Evolutionary conservation across 192 early-diverging fungal species (phyloP), one percentile per base, ranked within the genome.

Genomic region (Entrophospora sp.): DNA sequence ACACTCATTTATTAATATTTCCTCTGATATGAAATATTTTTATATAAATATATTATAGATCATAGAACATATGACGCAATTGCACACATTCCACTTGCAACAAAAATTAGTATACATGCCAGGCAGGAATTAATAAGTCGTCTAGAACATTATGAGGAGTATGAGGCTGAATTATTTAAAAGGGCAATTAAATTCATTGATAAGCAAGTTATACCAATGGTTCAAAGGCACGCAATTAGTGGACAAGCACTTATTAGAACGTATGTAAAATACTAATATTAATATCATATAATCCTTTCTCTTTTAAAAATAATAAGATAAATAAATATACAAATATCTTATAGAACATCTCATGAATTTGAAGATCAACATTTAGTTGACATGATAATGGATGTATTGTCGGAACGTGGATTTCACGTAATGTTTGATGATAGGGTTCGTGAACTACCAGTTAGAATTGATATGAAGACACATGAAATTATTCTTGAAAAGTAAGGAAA

Each of bases 91-190:
- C 81, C 81, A 14, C 68, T 83, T 18, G 81, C 81, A 4, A 77
- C 70, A 44, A 77, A 83, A 65, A 83, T 83, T 63, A 77, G 81
- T 35, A 77, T 83, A 25, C 81, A 83, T 68, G 81, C 81, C 20
- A 64, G 64, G 13, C 71, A 83, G 71, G 81, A 83, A 61, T 71
- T 83, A 5, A 83, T 83, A 31, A 73, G 73, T 40, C 52, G 81
- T 30, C 68, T 83, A 27, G 79, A 83, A 31, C 77, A 83, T 35
- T 83, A 81, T 36, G 76, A 80, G 37, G 74, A 81, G 18, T 69
- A 68, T 7, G 79, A 83, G 27, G 72, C 81, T 22, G 67, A 71
- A 8, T 64, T 68, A 18, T 71, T 83, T 28, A 49, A 69, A 9
- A 71, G 69, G 30, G 81, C 79, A 0, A 78, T 83, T 16, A 14